Base-by-base conservation (phyloP, 768 basidiomycete species). In the Brasilioporus rufonigricans region DNA sequence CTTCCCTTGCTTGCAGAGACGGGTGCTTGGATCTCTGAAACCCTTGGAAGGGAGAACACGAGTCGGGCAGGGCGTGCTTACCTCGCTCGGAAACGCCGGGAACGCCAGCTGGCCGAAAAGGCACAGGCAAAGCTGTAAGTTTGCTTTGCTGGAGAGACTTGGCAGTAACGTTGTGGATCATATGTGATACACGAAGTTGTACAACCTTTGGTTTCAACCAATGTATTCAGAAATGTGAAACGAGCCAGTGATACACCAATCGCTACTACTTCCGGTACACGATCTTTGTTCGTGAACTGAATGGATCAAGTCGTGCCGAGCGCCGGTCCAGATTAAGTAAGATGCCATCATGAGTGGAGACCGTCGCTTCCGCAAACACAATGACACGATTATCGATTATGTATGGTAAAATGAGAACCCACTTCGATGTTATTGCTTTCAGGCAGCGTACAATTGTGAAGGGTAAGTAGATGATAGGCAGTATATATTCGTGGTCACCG, bases 11-110 rank as follows among this genome's bases (percentile, higher is more conserved):
- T 94, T 41, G 86, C 82, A 3, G 83, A 86, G 43, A 84, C 86
- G 32, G 94, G 93, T 0, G 84, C 79, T 69, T 97, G 93, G 94
- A 85, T 96, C 51, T 86, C 83, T 31, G 76, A 80, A 56, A 65
- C 76, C 53, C 74, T 97, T 7, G 83, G 84, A 1, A 74, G 85
- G 56, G 76, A 81, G 59, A 93, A 83, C 61, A 83, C 80, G 31
- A 93, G 91, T 67, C 78, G 91, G 14, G 91, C 85, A 1, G 92
- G 88, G 1, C 79, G 80, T 55, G 93, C 92, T 11, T 71, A 87
- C 55, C 72, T 81, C 52, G 84, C 89, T 16, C 76, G 77, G 52
- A 73, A 72, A 58, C 64, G 66, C 45, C 69, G 77, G 40, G 74
- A 79, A 56, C 60, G 62, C 23, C 48, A 61, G 39, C 29, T 59